A percentile compares a stretch with the other conserved stretches of the same genome.
phyloP scores from a whole-genome alignment of 2,329 filamentous ascomycete species.

The Cladosporium cucumerinum region DNA sequence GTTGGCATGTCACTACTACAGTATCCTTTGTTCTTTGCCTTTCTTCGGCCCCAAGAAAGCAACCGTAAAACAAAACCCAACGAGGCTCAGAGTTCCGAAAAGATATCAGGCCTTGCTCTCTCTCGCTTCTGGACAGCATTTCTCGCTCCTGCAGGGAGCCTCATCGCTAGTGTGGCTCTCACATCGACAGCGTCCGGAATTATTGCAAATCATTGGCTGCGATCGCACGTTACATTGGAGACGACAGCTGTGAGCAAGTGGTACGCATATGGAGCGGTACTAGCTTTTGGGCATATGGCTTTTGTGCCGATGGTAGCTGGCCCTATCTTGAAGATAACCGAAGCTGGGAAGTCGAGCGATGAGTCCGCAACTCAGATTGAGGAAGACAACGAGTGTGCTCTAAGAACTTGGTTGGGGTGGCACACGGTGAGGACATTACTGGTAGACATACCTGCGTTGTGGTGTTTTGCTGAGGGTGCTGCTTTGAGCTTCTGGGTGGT shows the following conservation, averaged over 20 bases:
- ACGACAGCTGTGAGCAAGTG: conserved; percentile 27
- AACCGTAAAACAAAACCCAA: neutral
- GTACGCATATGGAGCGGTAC: conserved; percentile 29
- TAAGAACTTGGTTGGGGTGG: conserved; percentile 28
- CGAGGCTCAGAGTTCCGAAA: neutral
- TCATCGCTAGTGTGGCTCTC: conserved; percentile 23
- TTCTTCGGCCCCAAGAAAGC: conserved; percentile 18
- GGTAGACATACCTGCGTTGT: conserved; percentile 29
- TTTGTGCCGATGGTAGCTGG: conserved; percentile 18
- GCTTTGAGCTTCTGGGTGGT: conserved; percentile 26
- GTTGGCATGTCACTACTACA: conserved; percentile 31
- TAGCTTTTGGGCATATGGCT: conserved; percentile 28
- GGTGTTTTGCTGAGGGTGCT: conserved; percentile 31
- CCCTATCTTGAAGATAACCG: conserved; percentile 19
- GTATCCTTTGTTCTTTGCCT: conserved; percentile 28
- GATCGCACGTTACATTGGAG: conserved; percentile 26
- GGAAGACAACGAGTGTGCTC: conserved; percentile 23
- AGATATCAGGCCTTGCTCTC: conserved; percentile 19
- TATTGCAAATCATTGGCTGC: conserved; percentile 27
- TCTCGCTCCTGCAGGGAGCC: conserved; percentile 23
- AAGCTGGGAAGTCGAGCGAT: conserved; percentile 18
- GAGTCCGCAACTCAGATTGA: conserved; percentile 21
- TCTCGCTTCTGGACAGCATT: conserved; percentile 28
- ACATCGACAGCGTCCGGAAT: conserved; percentile 23
- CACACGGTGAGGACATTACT: conserved; percentile 28